phyloP scores from a whole-genome alignment of 108 stramenopile genomes.

The Cyclotella cryptica region DNA sequence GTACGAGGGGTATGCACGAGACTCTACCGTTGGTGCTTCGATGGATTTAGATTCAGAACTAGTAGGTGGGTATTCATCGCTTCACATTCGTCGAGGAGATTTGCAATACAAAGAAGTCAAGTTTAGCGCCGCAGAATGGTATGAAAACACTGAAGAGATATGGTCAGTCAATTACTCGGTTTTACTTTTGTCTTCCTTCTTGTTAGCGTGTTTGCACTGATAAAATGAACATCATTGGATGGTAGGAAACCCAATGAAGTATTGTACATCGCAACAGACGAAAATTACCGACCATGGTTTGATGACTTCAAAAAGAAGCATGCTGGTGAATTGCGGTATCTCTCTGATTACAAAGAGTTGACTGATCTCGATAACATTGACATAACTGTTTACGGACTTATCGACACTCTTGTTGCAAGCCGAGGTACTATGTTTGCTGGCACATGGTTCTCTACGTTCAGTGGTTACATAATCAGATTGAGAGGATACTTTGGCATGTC shows the following conservation, averaged over 20 bases:
- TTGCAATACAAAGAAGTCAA: slow-evolving; percentile 54
- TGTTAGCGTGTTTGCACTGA: background rate
- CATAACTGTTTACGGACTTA: slow-evolving; percentile 80
- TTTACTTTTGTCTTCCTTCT: background rate
- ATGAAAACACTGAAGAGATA: slow-evolving; percentile 53
- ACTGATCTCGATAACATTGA: slow-evolving; percentile 63
- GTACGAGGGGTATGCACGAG: slow-evolving; percentile 54
- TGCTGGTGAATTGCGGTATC: slow-evolving; percentile 62
- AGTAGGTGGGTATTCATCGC: slow-evolving; percentile 57
- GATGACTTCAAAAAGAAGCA: slow-evolving; percentile 71
- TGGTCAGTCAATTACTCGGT: slow-evolving; percentile 1
- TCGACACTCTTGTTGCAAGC: slow-evolving; percentile 84
- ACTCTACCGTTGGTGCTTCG: slow-evolving; percentile 24
- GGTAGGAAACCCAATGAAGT: slow-evolving; percentile 62
- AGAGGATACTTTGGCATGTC: slow-evolving; percentile 71
- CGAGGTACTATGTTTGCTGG: slow-evolving; percentile 84
- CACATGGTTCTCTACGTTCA: slow-evolving; percentile 93
- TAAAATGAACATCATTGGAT: too few relatives aligned
- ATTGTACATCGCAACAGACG: slow-evolving; percentile 89
- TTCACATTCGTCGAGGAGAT: slow-evolving; percentile 65
- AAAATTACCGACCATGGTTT: slow-evolving; percentile 80
- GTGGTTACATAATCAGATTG: slow-evolving; percentile 72
- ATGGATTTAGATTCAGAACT: slow-evolving; percentile 42
- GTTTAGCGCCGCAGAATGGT: slow-evolving; percentile 48
- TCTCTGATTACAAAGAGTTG: slow-evolving; percentile 75